These are phyloP conservation scores for Elsinoe perseae DNA, from an alignment of 2,329 filamentous ascomycete genomes.

Conservation along the genomic window DNA sequence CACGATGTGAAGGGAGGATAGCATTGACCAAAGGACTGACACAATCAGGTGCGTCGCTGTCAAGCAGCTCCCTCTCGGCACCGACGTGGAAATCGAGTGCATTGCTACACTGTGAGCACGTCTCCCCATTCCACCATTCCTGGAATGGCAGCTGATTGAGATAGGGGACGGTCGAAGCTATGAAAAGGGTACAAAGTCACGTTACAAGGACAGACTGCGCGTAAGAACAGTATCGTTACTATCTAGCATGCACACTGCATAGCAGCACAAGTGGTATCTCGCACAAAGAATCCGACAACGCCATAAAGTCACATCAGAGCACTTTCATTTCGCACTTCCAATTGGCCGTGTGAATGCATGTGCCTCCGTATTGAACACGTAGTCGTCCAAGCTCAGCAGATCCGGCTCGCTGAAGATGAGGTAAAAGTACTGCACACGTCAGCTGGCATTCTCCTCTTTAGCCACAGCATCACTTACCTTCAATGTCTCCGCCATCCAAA, in stretches of 20 bases:
- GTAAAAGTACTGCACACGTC: constrained; percentile 35
- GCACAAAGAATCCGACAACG: background rate
- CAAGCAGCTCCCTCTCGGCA: constrained; percentile 43
- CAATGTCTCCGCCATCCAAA: constrained; percentile 44
- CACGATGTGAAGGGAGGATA: background rate
- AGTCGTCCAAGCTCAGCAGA: constrained; percentile 40
- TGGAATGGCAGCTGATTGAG: background rate
- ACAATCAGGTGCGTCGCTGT: constrained; percentile 43
- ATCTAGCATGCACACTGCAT: background rate
- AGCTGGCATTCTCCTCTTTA: background rate
- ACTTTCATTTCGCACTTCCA: background rate
- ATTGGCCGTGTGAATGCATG: constrained; percentile 37
- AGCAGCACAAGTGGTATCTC: constrained; percentile 7
- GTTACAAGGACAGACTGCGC: no score
- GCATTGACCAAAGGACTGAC: background rate
- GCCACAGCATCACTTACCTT: constrained; percentile 25
- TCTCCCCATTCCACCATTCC: background rate
- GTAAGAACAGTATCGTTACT: background rate
- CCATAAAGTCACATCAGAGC: background rate
- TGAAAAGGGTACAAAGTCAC: background rate
- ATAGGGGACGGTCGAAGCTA: background rate
- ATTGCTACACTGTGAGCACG: constrained; percentile 33
- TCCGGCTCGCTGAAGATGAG: constrained; percentile 39
- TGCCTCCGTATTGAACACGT: constrained; percentile 45
- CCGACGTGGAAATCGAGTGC: constrained; percentile 50